These are phyloP conservation scores for Zygosaccharomyces pseudobailii DNA, from an alignment of 1,139 yeast genomes.

Conservation along the genomic window DNA sequence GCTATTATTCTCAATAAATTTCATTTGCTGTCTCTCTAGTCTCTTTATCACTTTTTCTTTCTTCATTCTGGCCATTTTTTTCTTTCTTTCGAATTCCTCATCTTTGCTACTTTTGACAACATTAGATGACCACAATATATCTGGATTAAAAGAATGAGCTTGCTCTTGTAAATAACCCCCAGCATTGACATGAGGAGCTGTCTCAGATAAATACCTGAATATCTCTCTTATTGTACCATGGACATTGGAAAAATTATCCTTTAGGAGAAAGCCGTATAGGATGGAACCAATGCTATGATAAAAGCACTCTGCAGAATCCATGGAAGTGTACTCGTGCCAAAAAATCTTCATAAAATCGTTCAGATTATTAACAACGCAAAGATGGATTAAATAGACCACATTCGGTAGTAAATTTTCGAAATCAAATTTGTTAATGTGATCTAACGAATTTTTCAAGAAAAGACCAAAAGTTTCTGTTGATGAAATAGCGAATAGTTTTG, in stretches of 20 bases:
- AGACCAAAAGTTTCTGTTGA: conserved; percentile 48
- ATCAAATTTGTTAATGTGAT: conserved; percentile 40
- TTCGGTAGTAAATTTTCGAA: conserved; percentile 56
- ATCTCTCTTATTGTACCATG: conserved; percentile 55
- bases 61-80: conserved; percentile 64
- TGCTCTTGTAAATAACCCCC: conserved; percentile 34
- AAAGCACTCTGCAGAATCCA: conserved; percentile 39
- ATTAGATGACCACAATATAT: conserved; percentile 23
- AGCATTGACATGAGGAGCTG: conserved; percentile 30
- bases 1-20: conserved; percentile 54
- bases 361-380: conserved; percentile 39
- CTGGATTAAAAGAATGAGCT: conserved; percentile 32
- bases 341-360: conserved; percentile 28
- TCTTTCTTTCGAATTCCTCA: conserved; percentile 54
- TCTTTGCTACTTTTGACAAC: conserved; percentile 16
- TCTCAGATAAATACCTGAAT: conserved; percentile 37
- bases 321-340: conserved; percentile 36
- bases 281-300: conserved; percentile 42
- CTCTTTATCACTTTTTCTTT: conserved; percentile 71
- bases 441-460: conserved; percentile 48
- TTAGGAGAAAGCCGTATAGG: conserved; percentile 42
- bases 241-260: conserved; percentile 40
- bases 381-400: conserved; percentile 64
- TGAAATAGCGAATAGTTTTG: conserved; percentile 44
- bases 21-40: conserved; percentile 70